Base-by-base conservation (phyloP, 768 basidiomycete genomes). In the Russula virescens region DNA sequence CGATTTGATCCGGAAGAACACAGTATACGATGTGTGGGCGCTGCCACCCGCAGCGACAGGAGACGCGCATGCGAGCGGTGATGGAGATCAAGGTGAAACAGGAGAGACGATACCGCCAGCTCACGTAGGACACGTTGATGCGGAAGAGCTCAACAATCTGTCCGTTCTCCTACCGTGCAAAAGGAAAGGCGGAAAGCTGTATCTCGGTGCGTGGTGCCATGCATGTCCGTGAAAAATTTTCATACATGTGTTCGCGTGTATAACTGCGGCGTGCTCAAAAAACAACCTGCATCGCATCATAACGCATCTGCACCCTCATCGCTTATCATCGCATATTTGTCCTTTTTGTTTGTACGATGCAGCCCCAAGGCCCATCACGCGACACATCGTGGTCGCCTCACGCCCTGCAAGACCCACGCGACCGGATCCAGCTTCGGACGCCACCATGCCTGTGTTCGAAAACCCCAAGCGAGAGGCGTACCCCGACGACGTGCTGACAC, bases 141-240 rank as follows among this genome's bases (percentile, higher is more conserved):
- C 57, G 21, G 66, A 68, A 35, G 66, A 68, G n/a, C 61, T 68
- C 55, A 21, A n/a, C 40, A 18, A 48, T 23, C 38, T 66, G 6
- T 60, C 67, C 19, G 61, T 68, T 21, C 58, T 68, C 46, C 46
- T 68, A 3, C 67, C 67, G 10, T 21, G 64, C 47, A 58, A 62
- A 23, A 43, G 51, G 35, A 68, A 66, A 28, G 55, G 58, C 40
- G 67, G 67, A 51, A 60, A 54, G 46, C 55, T 66, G 1, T 66
- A 49, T 43, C 67, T 62, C 46, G 46, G 67, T 68, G 55, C 54
- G 66, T 58, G 16, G 21, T 2, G 10, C 38, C 5, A 23, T 5
- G 10, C 38, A 5, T 23, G 13, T 38, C 5, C 38, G 10, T 38
- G 38, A 38, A 38, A 9, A 14, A 4, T 31, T 31, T 31, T 31